These are phyloP conservation scores for Pythium myriotylum DNA, from an alignment of 352 stramenopile genomes.

Conservation along the genomic window DNA sequence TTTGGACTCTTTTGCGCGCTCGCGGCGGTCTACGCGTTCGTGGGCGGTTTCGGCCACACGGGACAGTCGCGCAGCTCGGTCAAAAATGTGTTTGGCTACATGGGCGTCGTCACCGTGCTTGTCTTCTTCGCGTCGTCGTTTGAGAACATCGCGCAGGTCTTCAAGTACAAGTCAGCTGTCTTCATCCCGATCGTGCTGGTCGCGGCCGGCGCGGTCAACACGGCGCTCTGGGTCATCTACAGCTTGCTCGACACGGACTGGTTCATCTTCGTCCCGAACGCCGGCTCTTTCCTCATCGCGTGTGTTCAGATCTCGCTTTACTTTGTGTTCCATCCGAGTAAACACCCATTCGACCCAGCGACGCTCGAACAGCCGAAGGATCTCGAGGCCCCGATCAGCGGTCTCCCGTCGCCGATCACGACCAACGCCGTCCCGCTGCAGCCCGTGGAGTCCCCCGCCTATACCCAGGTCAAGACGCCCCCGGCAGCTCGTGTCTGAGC, in stretches of 20 bases:
- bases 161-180: slow-evolving; percentile 46
- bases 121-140: slow-evolving; percentile 61
- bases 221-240: slow-evolving; percentile 55
- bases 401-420: background rate
- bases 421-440: slow-evolving; percentile 3
- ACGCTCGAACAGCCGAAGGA: background rate
- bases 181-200: slow-evolving; percentile 64
- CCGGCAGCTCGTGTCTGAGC: background rate
- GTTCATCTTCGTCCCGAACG: slow-evolving; percentile 64
- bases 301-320: slow-evolving; percentile 42
- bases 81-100: slow-evolving; percentile 38
- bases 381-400: background rate
- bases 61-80: slow-evolving; percentile 23
- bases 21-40: slow-evolving; percentile 17
- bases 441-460: background rate
- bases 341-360: slow-evolving; percentile 25
- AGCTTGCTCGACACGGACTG: slow-evolving; percentile 42
- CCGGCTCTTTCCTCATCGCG: slow-evolving; percentile 33
- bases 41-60: slow-evolving; percentile 15
- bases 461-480: background rate
- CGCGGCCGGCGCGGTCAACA: slow-evolving; percentile 44
- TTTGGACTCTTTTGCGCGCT: slow-evolving; percentile 21
- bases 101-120: slow-evolving; percentile 44
- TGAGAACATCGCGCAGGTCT: slow-evolving; percentile 50
- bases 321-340: slow-evolving; percentile 48